phyloP scores from a whole-genome alignment of 768 basidiomycete species.

The Phanerodontia chrysosporium region DNA sequence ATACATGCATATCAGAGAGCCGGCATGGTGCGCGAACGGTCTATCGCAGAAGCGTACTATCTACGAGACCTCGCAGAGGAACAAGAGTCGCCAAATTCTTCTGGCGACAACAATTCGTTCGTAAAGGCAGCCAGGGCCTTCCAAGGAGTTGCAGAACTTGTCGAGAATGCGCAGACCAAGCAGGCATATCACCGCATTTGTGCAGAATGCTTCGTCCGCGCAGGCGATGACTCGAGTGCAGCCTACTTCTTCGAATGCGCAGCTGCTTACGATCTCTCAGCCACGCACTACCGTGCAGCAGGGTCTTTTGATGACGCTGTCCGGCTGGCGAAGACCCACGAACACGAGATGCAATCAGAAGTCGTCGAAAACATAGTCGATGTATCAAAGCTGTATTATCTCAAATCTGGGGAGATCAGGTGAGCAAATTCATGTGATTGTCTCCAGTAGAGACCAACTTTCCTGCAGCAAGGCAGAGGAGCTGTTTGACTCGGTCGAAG shows the following conservation, averaged over 20 bases:
- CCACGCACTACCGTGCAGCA: conserved; percentile 40
- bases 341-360: conserved; percentile 27
- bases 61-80: conserved; percentile 48
- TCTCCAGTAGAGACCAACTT: not conserved
- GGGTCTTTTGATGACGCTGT: conserved; percentile 53
- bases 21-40: conserved; percentile 33
- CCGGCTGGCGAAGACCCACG: conserved; percentile 35
- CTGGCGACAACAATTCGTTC: conserved; percentile 25
- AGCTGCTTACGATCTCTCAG: conserved; percentile 38
- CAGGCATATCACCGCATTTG: not conserved
- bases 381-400: not conserved
- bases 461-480: conserved; percentile 36
- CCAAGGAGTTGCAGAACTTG: conserved; percentile 1
- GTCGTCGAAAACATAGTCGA: not conserved
- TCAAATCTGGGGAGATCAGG: not conserved
- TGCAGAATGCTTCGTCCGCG: conserved; percentile 21
- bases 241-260: conserved; percentile 40
- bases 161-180: not conserved
- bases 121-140: not conserved
- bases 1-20: conserved; percentile 52
- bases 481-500: conserved; percentile 48
- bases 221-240: conserved; percentile 32
- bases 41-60: conserved; percentile 47
- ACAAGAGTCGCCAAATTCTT: not conserved
- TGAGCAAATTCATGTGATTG: not conserved